These are phyloP conservation scores for Silene conica DNA, from an alignment of 148 eudicot species.

Conservation along the genomic window DNA sequence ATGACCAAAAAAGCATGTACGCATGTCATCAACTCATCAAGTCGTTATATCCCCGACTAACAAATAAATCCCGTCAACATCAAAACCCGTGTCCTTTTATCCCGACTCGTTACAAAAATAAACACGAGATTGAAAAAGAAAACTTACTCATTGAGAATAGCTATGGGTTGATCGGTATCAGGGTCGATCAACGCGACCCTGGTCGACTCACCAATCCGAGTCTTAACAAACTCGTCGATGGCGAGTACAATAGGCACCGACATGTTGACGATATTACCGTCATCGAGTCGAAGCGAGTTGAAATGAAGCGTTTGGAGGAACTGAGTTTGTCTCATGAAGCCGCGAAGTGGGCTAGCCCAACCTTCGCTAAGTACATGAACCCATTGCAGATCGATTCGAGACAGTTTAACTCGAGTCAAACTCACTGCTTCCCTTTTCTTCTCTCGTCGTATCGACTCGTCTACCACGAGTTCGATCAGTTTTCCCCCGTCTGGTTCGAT, in stretches of 20 bases:
- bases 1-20: too few species aligned
- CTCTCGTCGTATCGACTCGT: constrained; percentile 25
- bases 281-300: constrained; percentile 65
- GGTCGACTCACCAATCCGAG: constrained; percentile 38
- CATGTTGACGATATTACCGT: constrained; percentile 76
- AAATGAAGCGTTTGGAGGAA: constrained; percentile 99
- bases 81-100: background rate
- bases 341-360: constrained; percentile 87
- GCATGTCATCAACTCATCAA: too few species aligned
- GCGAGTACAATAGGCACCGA: constrained; percentile 93
- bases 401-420: constrained; percentile 46
- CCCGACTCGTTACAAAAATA: background rate
- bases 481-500: constrained; percentile 85
- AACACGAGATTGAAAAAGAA: too few species aligned
- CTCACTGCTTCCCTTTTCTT: constrained; percentile 31
- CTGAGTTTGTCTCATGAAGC: constrained; percentile 92
- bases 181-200: constrained; percentile 60
- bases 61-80: background rate
- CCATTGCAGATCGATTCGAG: constrained; percentile 69
- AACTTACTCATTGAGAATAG: constrained; percentile 69
- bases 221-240: constrained; percentile 52
- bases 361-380: constrained; percentile 94
- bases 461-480: constrained; percentile 50
- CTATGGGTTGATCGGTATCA: constrained; percentile 38
- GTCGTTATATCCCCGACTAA: too few species aligned